Conservation (phyloP, 441 rosid genomes). For the Codiaeum variegatum region DNA sequence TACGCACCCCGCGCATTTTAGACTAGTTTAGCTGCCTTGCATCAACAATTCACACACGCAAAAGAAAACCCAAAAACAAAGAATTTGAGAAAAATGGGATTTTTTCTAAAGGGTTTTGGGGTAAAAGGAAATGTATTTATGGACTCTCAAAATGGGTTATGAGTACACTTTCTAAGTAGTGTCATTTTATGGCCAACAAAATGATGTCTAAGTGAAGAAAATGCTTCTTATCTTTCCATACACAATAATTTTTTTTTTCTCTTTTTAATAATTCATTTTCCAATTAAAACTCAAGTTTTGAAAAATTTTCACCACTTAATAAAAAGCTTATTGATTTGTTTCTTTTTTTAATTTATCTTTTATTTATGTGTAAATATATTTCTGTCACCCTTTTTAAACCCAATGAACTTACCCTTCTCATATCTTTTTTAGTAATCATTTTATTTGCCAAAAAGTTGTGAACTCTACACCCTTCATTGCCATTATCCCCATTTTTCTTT, state of each 20-base stretch:
- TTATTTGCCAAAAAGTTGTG: constrained; percentile 36
- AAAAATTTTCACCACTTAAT: too few relatives aligned
- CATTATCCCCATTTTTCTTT: constrained; percentile 20
- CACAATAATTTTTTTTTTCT: not conserved
- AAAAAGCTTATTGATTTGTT: too few relatives aligned
- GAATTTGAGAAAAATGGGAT: not conserved
- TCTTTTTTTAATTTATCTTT: constrained; percentile 1
- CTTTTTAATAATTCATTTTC: not conserved
- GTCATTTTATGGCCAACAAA: constrained; percentile 76
- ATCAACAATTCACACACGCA: not conserved
- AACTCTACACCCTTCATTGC: constrained; percentile 31
- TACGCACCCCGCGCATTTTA: constrained; percentile 22
- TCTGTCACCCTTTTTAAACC: constrained; percentile 19
- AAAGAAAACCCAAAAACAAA: not conserved
- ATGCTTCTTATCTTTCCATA: constrained; percentile 47
- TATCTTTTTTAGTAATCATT: constrained; percentile 43
- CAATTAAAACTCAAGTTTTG: too few relatives aligned
- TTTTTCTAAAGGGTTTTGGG: not conserved
- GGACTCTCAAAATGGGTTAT: constrained; percentile 31
- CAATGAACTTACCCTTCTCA: constrained; percentile 39
- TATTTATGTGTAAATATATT: constrained; percentile 6
- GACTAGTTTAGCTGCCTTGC: not conserved
- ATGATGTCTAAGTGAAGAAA: constrained; percentile 54
- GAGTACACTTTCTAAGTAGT: constrained; percentile 48
- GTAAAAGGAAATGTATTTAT: constrained; percentile 5